Conservation (phyloP, 2,329 filamentous ascomycete genomes). For the Thyridium curvatum region DNA sequence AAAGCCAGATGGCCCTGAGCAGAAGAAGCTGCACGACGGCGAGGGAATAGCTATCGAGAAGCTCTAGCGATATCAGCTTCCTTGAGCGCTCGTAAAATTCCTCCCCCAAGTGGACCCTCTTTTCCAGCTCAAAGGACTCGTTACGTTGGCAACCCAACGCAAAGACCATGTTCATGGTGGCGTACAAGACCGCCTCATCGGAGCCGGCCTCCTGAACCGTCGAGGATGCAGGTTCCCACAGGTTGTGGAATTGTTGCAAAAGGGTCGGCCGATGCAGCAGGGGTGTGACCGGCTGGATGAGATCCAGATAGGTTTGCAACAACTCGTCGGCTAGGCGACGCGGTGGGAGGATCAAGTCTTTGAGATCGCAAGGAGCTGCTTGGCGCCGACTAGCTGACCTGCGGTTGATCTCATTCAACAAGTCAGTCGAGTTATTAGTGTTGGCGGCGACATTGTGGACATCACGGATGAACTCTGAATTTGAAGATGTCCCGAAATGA, state of each 20-base stretch:
- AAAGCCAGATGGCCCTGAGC: constrained; percentile 19
- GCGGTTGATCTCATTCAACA: too few relatives aligned
- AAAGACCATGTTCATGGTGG: constrained; percentile 21
- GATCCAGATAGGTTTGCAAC: constrained; percentile 9
- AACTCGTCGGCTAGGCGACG: constrained; percentile 5
- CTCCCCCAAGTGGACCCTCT: constrained; percentile 10
- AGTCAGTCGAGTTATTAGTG: neutral
- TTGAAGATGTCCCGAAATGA: too few relatives aligned
- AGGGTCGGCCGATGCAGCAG: constrained; percentile 12
- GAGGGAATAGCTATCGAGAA: constrained; percentile 16
- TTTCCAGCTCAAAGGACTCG: constrained; percentile 1
- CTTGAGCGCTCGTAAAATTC: constrained; percentile 19
- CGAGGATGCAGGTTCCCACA: constrained; percentile 4
- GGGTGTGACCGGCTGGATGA: constrained; percentile 9
- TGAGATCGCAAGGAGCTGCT: constrained; percentile 1
- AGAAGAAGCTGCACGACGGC: constrained; percentile 20
- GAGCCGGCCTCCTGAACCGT: neutral
- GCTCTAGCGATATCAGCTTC: constrained; percentile 16
- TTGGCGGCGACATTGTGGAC: too few relatives aligned
- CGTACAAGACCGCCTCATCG: constrained; percentile 11
- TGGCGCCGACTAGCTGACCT: constrained; percentile 3
- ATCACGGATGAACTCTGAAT: too few relatives aligned
- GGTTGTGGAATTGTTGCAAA: constrained; percentile 2
- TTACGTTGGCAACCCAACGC: constrained; percentile 19
- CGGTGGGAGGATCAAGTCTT: constrained; percentile 6